Evolutionary conservation across 768 basidiomycete species (phyloP).

Genomic region (Rhizopogon rudus): DNA sequence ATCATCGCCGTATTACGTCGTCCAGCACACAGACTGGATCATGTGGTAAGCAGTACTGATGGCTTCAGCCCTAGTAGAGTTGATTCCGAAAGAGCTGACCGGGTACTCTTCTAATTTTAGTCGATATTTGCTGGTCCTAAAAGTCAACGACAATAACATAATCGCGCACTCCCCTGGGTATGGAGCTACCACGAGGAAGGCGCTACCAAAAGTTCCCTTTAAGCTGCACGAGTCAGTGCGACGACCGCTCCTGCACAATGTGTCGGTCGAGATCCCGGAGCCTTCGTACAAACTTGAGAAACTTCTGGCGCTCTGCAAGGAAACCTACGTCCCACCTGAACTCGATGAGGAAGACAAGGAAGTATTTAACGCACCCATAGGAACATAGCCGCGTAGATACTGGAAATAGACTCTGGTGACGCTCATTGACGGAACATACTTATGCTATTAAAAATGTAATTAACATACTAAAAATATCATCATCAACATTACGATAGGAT

Average conservation of each 20-base stretch:
- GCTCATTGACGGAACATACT: constrained; percentile 7
- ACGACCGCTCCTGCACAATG: constrained; percentile 2
- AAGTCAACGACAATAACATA: not conserved
- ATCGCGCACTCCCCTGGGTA: no score
- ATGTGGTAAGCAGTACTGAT: constrained; percentile 46
- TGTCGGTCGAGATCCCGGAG: constrained; percentile 48
- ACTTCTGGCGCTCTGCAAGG: constrained; percentile 36
- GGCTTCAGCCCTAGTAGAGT: not conserved
- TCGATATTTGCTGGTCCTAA: constrained; percentile 59
- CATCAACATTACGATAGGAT: not conserved
- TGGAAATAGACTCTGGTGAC: no score
- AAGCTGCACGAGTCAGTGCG: constrained; percentile 42
- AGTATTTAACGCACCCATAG: constrained; percentile 31
- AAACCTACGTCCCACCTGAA: constrained; percentile 37
- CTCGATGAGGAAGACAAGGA: constrained; percentile 46
- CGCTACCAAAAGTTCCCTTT: constrained; percentile 26
- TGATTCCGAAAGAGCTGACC: not conserved
- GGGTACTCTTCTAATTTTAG: constrained; percentile 20
- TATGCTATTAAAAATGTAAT: not conserved
- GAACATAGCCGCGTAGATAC: not conserved
- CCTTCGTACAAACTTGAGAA: constrained; percentile 49
- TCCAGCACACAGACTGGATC: constrained; percentile 65
- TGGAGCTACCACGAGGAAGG: not conserved
- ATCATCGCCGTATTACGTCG: constrained; percentile 54
- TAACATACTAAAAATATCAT: constrained; percentile 6